Evolutionary conservation across 1,139 yeast genomes (phyloP), one percentile per base, ranked within the genome.

Genomic region (Scheffersomyces insectosa): DNA sequence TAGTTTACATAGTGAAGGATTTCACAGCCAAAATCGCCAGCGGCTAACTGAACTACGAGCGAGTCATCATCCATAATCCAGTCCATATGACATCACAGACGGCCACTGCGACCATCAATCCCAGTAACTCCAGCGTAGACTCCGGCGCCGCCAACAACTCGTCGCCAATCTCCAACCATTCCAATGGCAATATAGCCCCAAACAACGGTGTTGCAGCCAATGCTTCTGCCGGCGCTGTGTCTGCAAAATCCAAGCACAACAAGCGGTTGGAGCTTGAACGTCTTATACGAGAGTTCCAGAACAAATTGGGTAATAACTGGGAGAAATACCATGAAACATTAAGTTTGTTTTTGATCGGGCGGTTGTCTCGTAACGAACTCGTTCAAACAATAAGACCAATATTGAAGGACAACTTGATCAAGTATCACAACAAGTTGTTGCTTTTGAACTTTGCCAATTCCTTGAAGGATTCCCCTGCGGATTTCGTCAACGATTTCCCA

Each of bases 401-500:
- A 27, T 65, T 88, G 36, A 84, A 82, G 41, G 76, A 39, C 66
- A 56, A 54, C 41, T 56, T 73, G 40, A 49, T 66, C 48, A 67
- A 70, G 57, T 70, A 85, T 70, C 99, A 93, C 65, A 93, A 93
- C 64, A 89, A 86, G 57, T 73, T 93, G 39, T 68, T 93, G 41
- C 70, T 91, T 41, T 81, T 95, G 14, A 86, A 88, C 56, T 75
- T 91, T 54, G 89, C 97, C 32, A 93, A 91, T 62, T 81, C 97
- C 6, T 72, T 88, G 44, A 79, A 89, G 48, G 95, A 85, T 50
- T 88, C 53, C 60, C 83, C 57, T 49, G 65, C 61, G 54, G 83
- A 60, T 56, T 72, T 56, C 44, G 68, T 57, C 47, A 75, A 51
- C 43, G 79, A 77, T 30, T 72, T 85, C 60, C 82, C 88, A 9